Percentiles rank a stretch among this genome's conserved stretches.
phyloP scores from a whole-genome alignment of 2,329 filamentous ascomycete species.

The Pyrenophora teres region DNA sequence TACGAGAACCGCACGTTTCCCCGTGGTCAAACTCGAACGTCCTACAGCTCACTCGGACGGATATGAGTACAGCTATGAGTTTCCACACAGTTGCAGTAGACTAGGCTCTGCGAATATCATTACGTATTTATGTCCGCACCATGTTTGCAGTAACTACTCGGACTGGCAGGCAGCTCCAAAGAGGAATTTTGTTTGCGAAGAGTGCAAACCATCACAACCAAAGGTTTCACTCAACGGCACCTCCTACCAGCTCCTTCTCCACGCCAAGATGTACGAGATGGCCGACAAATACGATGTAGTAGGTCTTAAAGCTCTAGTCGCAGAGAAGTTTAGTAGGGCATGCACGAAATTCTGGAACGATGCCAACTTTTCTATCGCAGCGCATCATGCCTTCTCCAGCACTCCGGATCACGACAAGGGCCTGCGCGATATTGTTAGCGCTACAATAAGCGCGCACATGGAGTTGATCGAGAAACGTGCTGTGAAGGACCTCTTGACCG shows the following conservation, averaged over 20 bases:
- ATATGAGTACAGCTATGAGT: too few species aligned
- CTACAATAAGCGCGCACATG: neutral
- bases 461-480: neutral
- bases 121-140: too few species aligned
- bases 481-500: neutral
- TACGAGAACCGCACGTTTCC: too few species aligned
- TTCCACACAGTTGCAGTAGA: too few species aligned
- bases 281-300: constrained; percentile 3
- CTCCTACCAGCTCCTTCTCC: neutral
- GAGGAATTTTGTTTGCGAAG: too few species aligned
- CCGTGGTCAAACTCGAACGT: too few species aligned
- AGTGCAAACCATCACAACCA: too few species aligned
- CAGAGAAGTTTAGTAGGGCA: neutral
- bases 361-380: neutral
- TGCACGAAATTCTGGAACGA: neutral
- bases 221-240: too few species aligned
- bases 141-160: too few species aligned
- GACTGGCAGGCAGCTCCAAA: too few species aligned
- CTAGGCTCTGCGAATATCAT: too few species aligned
- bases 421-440: neutral
- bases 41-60: too few species aligned
- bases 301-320: neutral
- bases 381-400: neutral
- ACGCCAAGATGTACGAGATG: constrained; percentile 1
- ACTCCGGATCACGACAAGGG: neutral